Base-by-base conservation (phyloP, 306 rosid genomes). In the Cicer pinnatifidum region DNA sequence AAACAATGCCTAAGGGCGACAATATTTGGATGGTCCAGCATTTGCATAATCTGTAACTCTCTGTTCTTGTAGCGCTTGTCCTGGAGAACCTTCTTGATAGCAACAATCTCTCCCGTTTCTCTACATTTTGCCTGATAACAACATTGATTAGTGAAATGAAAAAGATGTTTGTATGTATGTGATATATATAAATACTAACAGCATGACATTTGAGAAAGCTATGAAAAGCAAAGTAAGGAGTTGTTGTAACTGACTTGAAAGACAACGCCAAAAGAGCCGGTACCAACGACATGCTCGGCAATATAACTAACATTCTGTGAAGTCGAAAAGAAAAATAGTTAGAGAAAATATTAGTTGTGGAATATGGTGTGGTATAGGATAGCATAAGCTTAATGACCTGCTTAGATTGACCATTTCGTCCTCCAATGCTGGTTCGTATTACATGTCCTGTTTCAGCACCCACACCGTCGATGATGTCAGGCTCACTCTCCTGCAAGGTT, bases 1-100 rank as follows among this genome's bases (percentile, higher is more conserved):
- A 94, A 94, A 73, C 91, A 88, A 81, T 94, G 99, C 76, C 86
- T 91, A 8, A 94, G 89, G 71, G 93, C 88, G 50, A 94, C 99
- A 66, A 94, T 84, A 73, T 94, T 91, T 45, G 99, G 99, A 83
- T 94, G 99, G 82, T 94, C 97, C 85, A 94, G 85, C 99, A 94
- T 91, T 82, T 94, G 97, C 99, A 94, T 94, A 76, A 94, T 94
- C 76, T 94, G 99, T 67, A 94, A 79, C 81, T 94, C 99, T 84
- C 99, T 87, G 76, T 94, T 94, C 84, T 91, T 94, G 89, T 91
- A 94, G 69, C 99, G 94, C 88, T 90, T 91, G 89, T 94, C 99
- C 82, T 94, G 99, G 71, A 94, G 95, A 80, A 94, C 99, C 86
- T 94, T 94, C 88, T 94, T 94, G 79, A 94, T 94, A 69, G 99